Evolutionary conservation across 2,329 filamentous ascomycete genomes (phyloP).

Genomic region (Cadophora sp.): DNA sequence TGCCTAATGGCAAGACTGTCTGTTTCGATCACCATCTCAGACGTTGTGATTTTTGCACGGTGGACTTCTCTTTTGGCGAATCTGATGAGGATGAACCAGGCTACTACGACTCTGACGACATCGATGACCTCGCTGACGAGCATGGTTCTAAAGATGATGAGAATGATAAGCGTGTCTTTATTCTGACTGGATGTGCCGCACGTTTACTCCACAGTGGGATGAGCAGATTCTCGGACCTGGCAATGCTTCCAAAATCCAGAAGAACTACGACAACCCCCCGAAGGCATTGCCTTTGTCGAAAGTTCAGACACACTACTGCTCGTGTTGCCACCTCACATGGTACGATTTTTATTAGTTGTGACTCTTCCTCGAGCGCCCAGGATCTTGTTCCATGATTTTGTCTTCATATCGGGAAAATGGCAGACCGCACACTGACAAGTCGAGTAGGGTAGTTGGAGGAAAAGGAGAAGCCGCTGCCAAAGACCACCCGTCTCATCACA

Average conservation of each 20-base stretch:
- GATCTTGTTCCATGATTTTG: too few relatives aligned
- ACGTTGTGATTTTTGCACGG: background rate
- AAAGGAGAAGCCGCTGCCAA: conserved; percentile 18
- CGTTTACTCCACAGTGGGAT: conserved; percentile 14
- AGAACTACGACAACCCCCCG: conserved; percentile 1
- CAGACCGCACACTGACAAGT: too few relatives aligned
- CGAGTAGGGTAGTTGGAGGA: conserved; percentile 19
- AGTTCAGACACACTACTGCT: conserved; percentile 18
- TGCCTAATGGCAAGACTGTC: conserved; percentile 7
- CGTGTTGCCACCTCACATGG: conserved; percentile 23
- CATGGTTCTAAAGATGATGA: background rate
- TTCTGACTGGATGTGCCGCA: background rate
- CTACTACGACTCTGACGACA: background rate
- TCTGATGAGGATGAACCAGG: conserved; percentile 1
- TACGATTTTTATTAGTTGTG: too few relatives aligned
- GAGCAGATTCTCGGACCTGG: conserved; percentile 1
- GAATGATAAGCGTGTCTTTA: conserved; percentile 7
- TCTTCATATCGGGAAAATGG: too few relatives aligned
- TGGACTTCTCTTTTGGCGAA: background rate
- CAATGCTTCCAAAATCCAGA: background rate
- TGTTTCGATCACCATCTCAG: conserved; percentile 12
- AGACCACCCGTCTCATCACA: conserved; percentile 23
- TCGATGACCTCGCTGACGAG: background rate
- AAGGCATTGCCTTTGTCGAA: conserved; percentile 20
- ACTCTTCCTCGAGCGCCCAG: too few relatives aligned